Evolutionary conservation across 2,329 filamentous ascomycete species (phyloP), one percentile per base, ranked within the genome.

Genomic region (Aspergillus pseudotamarii): DNA sequence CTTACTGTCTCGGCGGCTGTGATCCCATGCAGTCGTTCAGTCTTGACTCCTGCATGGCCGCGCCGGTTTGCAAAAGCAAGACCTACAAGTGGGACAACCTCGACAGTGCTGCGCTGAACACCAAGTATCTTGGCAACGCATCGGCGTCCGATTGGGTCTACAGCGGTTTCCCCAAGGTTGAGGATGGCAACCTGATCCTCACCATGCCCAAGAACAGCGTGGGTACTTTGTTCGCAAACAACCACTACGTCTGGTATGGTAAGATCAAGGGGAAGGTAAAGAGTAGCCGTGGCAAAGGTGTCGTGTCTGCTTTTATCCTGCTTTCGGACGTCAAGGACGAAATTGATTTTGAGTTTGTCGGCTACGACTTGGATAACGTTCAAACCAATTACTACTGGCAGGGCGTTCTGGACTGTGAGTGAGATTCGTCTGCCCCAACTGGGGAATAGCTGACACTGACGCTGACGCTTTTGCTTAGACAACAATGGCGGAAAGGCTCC

Each of bases 381-480:
- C 94, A 99, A 83, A 95, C 93, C 76, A 99, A 99, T 83, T 99
- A 89, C 84, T 99, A 97, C 81, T 97, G 91, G 82, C 94, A 97
- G 81, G 95, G 95, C 74, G 90, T 97, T 67, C 90, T 92, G 45
- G 85, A 94, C 78, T 98, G 93, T 96, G 84, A 83, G 92, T 82
- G n/a, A 23, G n/a, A 23, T 23, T 5, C n/a, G 28, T n/a, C 14
- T 36, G 4, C 14, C 0, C 19, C 28, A 11, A 10, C 5, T 19
- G 3, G 28, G 3, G 14, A 53, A 26, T 43, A n/a, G 6, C n/a
- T n/a, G 21, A 28, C n/a, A 9, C 59, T 56, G 23, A 55, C 38
- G 8, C 36, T 8, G 9, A 23, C 34, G 34, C 34, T n/a, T 41
- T n/a, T 16, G 10, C 55, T 1, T 41, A 95, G 92, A 96, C 75